phyloP scores from a whole-genome alignment of 805 yeast species.

The Yarrowia divulgata region DNA sequence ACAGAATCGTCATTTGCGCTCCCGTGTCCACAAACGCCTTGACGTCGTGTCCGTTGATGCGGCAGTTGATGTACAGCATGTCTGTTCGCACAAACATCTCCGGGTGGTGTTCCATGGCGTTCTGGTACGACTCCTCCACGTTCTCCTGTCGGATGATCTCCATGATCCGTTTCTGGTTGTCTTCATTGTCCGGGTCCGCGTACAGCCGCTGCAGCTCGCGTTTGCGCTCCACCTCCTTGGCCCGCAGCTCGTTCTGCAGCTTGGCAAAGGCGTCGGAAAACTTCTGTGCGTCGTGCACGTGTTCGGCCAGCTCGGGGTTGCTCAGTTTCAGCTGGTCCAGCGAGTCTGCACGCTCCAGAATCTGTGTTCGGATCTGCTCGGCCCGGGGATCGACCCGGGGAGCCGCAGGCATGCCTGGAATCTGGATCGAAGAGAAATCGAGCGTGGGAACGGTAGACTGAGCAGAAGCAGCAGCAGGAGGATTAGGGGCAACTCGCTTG shows the following conservation, averaged over 20 bases:
- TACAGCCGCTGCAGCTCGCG: constrained; percentile 62
- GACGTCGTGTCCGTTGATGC: constrained; percentile 78
- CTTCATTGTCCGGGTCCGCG: constrained; percentile 74
- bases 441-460: constrained; percentile 39
- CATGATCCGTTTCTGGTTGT: constrained; percentile 66
- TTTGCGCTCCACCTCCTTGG: constrained; percentile 52
- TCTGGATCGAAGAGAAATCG: constrained; percentile 29
- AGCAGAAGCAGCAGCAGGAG: not conserved
- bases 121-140: constrained; percentile 77
- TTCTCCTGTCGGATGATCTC: constrained; percentile 74
- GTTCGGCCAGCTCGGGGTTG: constrained; percentile 59
- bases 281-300: constrained; percentile 57
- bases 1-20: constrained; percentile 86
- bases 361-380: constrained; percentile 19
- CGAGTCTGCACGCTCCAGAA: constrained; percentile 1
- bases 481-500: constrained; percentile 13
- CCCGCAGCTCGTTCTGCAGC: constrained; percentile 47
- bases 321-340: constrained; percentile 17
- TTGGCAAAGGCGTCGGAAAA: constrained; percentile 54
- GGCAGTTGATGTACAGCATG: constrained; percentile 82
- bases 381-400: constrained; percentile 12
- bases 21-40: constrained; percentile 98
- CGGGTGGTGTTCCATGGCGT: constrained; percentile 87
- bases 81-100: constrained; percentile 83
- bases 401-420: not conserved